A percentile compares a stretch with the other conserved stretches of the same genome.
Conservation (phyloP, 805 yeast genomes). For the Candida ipomoeae region DNA sequence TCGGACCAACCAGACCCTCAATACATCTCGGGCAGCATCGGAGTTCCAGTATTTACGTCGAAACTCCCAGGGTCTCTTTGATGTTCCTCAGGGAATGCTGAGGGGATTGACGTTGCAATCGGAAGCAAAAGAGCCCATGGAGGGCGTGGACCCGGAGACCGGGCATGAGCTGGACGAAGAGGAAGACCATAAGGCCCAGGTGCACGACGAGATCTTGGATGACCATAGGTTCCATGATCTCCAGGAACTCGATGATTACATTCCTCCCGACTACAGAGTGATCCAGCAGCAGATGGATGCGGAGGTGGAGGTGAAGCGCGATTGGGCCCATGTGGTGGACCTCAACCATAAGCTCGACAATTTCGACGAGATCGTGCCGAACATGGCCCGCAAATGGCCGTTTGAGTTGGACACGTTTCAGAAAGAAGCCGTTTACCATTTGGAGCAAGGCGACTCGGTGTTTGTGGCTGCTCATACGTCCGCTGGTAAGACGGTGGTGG, state of each 20-base stretch:
- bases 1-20: slow-evolving; percentile 15
- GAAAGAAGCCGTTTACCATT: slow-evolving; percentile 92
- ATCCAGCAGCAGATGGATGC: slow-evolving; percentile 21
- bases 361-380: slow-evolving; percentile 83
- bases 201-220: not conserved
- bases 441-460: slow-evolving; percentile 97
- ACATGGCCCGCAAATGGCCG: slow-evolving; percentile 92
- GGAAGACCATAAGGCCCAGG: not conserved
- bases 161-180: slow-evolving; percentile 1
- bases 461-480: slow-evolving; percentile 99
- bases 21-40: slow-evolving; percentile 9
- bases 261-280: slow-evolving; percentile 32
- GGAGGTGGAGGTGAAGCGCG: slow-evolving; percentile 39
- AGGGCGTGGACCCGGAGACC: slow-evolving; percentile 6
- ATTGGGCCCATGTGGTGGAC: slow-evolving; percentile 96
- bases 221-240: slow-evolving; percentile 8
- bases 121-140: slow-evolving; percentile 4
- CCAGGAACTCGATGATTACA: slow-evolving; percentile 45
- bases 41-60: slow-evolving; percentile 47
- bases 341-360: slow-evolving; percentile 77
- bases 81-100: slow-evolving; percentile 74
- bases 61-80: slow-evolving; percentile 71
- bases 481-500: slow-evolving; percentile 97
- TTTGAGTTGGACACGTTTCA: slow-evolving; percentile 93
- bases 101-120: slow-evolving; percentile 54